Evolutionary conservation across 2,329 filamentous ascomycete species (phyloP).

Genomic region (Fusarium longipes): DNA sequence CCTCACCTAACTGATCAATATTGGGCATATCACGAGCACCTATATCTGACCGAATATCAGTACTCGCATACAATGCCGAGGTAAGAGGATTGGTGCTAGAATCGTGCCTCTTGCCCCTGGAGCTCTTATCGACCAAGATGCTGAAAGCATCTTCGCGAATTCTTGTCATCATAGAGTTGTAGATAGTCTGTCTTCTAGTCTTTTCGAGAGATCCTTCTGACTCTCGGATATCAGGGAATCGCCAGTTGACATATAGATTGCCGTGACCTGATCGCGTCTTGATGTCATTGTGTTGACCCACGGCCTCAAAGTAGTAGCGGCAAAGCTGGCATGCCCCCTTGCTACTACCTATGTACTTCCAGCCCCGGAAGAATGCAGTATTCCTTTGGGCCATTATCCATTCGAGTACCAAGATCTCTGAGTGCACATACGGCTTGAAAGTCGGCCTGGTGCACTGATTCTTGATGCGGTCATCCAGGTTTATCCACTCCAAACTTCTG

Average conservation of each 20-base stretch:
- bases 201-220: constrained; percentile 6
- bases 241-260: constrained; percentile 56
- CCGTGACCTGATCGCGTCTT: constrained; percentile 48
- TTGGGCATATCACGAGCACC: constrained; percentile 10
- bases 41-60: constrained; percentile 23
- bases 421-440: constrained; percentile 51
- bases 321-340: constrained; percentile 57
- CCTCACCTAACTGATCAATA: constrained; percentile 33
- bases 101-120: constrained; percentile 47
- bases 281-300: constrained; percentile 35
- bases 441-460: not conserved
- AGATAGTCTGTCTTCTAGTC: constrained; percentile 33
- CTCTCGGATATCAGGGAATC: constrained; percentile 49
- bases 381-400: constrained; percentile 36
- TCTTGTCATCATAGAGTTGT: constrained; percentile 43
- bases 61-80: constrained; percentile 7
- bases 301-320: constrained; percentile 50
- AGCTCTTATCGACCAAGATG: constrained; percentile 45
- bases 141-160: constrained; percentile 47
- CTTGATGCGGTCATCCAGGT: constrained; percentile 43
- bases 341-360: constrained; percentile 55
- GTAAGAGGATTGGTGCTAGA: constrained; percentile 45
- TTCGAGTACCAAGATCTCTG: constrained; percentile 50
- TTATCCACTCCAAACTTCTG: constrained; percentile 37
- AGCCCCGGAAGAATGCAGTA: constrained; percentile 47